Evolutionary conservation across 108 stramenopile species (phyloP), one percentile per base, ranked within the genome.

Genomic region (Skeletonema tropicum): DNA sequence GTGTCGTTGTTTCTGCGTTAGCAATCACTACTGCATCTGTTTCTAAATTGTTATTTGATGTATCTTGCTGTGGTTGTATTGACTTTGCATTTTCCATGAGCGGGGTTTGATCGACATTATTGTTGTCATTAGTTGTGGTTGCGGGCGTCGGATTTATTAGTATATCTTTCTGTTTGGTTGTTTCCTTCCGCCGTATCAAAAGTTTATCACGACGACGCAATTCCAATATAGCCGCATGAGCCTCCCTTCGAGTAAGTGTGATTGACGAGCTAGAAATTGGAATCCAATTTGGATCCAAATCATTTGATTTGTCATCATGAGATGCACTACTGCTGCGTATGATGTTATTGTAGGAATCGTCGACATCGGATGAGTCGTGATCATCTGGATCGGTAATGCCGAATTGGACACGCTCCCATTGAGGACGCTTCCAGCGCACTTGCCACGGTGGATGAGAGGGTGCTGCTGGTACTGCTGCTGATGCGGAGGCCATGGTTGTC

Each of bases 381-480:
- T 29, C 26, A 49, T 49, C 48, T 17, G 48, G 48, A 19, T 30
- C 41, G 5, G 57, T 70, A 1, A 80, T 64, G 23, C 73, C 79
- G 41, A 66, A 55, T 19, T n/a, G 57, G 30, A 81, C 80, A 39
- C 29, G 57, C 45, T 81, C 64, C 63, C 68, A 70, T 42, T 55
- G 68, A 38, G 80, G 80, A n/a, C 80, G 80, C 46, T 81, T 81
- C 80, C 80, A 81, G 36, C 64, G 60, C 31, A 81, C 57, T 33
- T 81, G 80, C 80, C 80, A 81, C 26, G 80, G 80, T 35, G 80
- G 66, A 12, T n/a, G 10, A 12, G 61, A 31, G 7, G 33, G 41
- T 59, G 59, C 13, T 61, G 58, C 29, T 62, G 39, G 11, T 12
- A 29, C 26, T 59, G 59, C 13, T 61, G 15, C 42, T 29, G 59